Conservation (phyloP, 139 green algal genomes). For the Volvox reticuliferus region DNA sequence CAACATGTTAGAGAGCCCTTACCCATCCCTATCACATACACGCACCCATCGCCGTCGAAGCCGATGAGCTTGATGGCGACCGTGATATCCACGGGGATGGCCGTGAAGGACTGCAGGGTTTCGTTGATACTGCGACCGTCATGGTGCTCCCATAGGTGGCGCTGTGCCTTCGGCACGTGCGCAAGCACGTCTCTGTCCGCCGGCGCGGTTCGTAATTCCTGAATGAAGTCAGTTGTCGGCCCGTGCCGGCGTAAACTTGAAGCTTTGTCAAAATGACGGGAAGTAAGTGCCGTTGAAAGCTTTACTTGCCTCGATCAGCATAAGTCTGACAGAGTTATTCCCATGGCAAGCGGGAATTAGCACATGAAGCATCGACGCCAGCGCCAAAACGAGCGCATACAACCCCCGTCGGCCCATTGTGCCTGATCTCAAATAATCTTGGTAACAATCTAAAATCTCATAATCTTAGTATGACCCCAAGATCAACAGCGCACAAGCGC, state of each 20-base stretch:
- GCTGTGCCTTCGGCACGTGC: neutral
- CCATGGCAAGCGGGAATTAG: neutral
- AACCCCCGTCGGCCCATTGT: neutral
- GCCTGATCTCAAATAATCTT: neutral
- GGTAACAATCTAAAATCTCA: too few species aligned
- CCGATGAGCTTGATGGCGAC: slow-evolving; percentile 34
- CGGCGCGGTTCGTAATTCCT: neutral
- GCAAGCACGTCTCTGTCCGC: neutral
- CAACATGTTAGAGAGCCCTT: too few species aligned
- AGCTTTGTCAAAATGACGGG: neutral
- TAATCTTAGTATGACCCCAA: too few species aligned
- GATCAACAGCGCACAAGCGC: too few species aligned
- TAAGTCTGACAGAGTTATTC: neutral
- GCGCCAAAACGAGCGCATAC: neutral
- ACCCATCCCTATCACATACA: neutral
- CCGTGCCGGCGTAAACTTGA: neutral
- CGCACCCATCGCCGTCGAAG: slow-evolving; percentile 44
- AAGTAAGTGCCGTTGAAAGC: neutral
- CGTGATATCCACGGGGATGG: neutral
- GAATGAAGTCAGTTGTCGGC: neutral
- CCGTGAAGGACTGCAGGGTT: slow-evolving; percentile 11
- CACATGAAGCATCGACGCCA: neutral
- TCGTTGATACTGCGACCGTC: slow-evolving; percentile 25
- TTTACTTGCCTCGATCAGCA: neutral
- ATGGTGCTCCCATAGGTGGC: neutral